Conservation (phyloP, 2,329 filamentous ascomycete species). For the Fusarium sterilihyphosum region DNA sequence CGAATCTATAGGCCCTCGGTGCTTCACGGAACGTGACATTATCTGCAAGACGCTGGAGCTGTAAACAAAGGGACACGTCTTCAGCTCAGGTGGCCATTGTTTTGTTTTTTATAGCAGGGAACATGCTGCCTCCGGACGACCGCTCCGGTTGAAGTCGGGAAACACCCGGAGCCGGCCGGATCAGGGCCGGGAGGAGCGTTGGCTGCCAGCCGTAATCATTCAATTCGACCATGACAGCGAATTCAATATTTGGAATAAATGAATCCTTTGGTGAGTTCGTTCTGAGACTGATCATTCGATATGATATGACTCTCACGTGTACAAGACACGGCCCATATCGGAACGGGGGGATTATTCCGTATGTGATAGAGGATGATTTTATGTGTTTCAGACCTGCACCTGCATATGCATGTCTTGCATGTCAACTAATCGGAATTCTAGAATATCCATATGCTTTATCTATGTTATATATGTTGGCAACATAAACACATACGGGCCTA, state of each 20-base stretch:
- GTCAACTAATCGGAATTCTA: neutral
- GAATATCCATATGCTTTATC: neutral
- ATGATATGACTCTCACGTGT: neutral
- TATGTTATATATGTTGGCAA: neutral
- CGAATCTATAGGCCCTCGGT: constrained; percentile 7
- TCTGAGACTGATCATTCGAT: neutral
- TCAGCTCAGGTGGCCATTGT: neutral
- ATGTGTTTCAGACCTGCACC: constrained; percentile 23
- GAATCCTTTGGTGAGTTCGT: accelerated
- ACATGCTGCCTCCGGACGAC: neutral
- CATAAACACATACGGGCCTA: neutral
- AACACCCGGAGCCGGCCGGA: constrained; percentile 17
- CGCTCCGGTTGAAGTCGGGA: constrained; percentile 33
- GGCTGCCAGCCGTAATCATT: neutral
- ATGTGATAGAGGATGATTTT: constrained; percentile 12
- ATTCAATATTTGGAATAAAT: accelerated
- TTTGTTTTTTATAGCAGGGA: constrained; percentile 19
- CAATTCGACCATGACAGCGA: neutral
- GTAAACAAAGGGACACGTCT: neutral
- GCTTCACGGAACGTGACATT: neutral
- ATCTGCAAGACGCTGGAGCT: constrained; percentile 16
- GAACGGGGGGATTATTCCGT: neutral
- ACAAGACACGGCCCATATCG: neutral
- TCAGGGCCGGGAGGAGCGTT: constrained; percentile 7
- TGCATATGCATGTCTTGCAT: constrained; percentile 29